A percentile compares a stretch with the other conserved stretches of the same genome.
phyloP scores from a whole-genome alignment of 1,284 basidiomycete species.

The Malassezia restricta region DNA sequence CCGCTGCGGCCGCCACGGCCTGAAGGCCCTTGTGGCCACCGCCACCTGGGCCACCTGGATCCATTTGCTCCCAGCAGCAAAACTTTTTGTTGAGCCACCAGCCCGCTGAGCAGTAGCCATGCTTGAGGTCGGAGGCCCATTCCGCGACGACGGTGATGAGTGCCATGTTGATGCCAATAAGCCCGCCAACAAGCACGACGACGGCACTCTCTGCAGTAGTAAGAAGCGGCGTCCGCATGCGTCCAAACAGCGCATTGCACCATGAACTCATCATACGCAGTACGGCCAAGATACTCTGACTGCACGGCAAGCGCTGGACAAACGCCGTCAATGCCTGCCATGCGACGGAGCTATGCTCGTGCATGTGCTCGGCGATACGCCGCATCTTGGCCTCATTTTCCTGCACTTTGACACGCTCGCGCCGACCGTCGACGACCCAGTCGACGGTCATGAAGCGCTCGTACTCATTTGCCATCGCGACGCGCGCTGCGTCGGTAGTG shows the following conservation, averaged over 20 bases:
- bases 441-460: constrained; percentile 37
- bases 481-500: not conserved
- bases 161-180: constrained; percentile 85
- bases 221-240: constrained; percentile 23
- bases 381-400: constrained; percentile 26
- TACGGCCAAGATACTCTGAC: constrained; percentile 25
- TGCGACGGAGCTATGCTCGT: constrained; percentile 4
- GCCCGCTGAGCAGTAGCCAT: constrained; percentile 86
- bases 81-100: constrained; percentile 99
- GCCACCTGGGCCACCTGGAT: constrained; percentile 34
- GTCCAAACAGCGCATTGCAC: not conserved
- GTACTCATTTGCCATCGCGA: constrained; percentile 1
- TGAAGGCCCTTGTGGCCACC: constrained; percentile 8
- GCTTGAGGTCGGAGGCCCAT: constrained; percentile 94
- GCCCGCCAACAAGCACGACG: constrained; percentile 49
- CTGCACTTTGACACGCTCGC: constrained; percentile 36
- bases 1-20: constrained; percentile 18
- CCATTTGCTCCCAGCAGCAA: constrained; percentile 73
- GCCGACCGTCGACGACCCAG: constrained; percentile 42
- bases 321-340: constrained; percentile 20
- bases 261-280: constrained; percentile 8
- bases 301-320: constrained; percentile 20
- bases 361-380: constrained; percentile 24
- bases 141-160: constrained; percentile 90
- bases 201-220: constrained; percentile 35